Evolutionary conservation across 805 yeast species (phyloP).

Genomic region (Candida mattraensis): DNA sequence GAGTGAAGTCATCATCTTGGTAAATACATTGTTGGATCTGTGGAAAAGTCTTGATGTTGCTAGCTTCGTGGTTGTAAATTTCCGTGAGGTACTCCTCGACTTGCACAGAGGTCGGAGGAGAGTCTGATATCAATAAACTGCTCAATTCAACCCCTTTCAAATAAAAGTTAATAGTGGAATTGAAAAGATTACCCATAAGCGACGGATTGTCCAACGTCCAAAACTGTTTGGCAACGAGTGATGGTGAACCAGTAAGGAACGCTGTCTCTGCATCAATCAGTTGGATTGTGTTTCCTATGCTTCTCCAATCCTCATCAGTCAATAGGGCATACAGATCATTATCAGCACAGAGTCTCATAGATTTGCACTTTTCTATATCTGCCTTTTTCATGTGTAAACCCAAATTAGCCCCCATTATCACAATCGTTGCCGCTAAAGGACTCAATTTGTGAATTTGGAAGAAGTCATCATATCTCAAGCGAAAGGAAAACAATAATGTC

Average conservation of each 20-base stretch:
- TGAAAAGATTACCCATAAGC: too few relatives aligned
- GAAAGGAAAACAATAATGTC: slow-evolving; percentile 20
- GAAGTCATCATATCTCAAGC: slow-evolving; percentile 16
- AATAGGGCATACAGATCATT: slow-evolving; percentile 5
- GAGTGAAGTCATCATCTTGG: too few relatives aligned
- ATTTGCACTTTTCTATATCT: background rate
- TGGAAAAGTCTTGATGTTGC: too few relatives aligned
- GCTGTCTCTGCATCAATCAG: slow-evolving; percentile 25
- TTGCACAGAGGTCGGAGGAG: too few relatives aligned
- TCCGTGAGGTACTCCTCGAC: too few relatives aligned
- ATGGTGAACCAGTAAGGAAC: slow-evolving; percentile 26
- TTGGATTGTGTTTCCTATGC: slow-evolving; percentile 18
- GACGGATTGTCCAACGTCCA: too few relatives aligned
- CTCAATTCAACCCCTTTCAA: too few relatives aligned
- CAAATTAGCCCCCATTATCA: slow-evolving; percentile 23
- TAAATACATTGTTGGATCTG: too few relatives aligned
- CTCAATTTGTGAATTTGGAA: slow-evolving; percentile 20
- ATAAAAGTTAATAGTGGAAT: too few relatives aligned
- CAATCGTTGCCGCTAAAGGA: slow-evolving; percentile 16
- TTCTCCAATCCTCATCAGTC: slow-evolving; percentile 19
- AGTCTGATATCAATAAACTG: too few relatives aligned
- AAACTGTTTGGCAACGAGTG: slow-evolving; percentile 4
- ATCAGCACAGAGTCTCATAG: background rate
- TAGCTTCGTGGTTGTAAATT: too few relatives aligned
- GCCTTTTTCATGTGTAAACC: slow-evolving; percentile 22